phyloP scores from a whole-genome alignment of 108 stramenopile species.

The Chaetoceros muelleri region DNA sequence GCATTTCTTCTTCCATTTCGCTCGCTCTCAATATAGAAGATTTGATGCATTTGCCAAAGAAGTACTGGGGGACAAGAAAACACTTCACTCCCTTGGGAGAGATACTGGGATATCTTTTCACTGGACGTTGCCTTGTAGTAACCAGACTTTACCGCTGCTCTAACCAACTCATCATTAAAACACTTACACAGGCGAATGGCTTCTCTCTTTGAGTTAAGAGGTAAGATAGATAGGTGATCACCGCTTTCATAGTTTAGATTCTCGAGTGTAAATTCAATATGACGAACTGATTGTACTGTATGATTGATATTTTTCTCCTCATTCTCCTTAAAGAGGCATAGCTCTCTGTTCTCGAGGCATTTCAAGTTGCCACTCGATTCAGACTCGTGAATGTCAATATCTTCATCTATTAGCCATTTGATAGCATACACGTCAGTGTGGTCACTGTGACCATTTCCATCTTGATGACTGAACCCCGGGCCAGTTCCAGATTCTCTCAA shows the following conservation, averaged over 20 bases:
- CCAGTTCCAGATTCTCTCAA: not conserved
- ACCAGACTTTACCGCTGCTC: not conserved
- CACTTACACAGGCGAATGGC: conserved; percentile 1
- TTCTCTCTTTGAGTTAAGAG: not conserved
- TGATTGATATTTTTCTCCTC: not conserved
- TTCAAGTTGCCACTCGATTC: not conserved
- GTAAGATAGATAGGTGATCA: conserved; percentile 2
- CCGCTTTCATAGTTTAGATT: not conserved
- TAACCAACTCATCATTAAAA: not conserved
- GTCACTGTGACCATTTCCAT: not conserved
- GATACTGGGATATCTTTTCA: not conserved
- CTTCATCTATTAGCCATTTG: not conserved
- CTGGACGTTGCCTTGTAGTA: not conserved
- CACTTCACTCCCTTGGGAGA: not conserved
- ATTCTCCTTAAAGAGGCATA: not conserved
- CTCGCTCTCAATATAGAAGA: not conserved
- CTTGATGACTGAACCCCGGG: not conserved
- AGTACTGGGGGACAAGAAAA: not conserved
- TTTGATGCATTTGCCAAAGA: not conserved
- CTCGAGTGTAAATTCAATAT: not conserved
- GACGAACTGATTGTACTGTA: not conserved
- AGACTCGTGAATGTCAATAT: not conserved
- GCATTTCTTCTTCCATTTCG: not conserved
- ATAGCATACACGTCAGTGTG: not conserved
- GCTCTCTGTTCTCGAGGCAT: not conserved